phyloP scores from a whole-genome alignment of 1,284 basidiomycete species.

The Amylostereum areolatum region DNA sequence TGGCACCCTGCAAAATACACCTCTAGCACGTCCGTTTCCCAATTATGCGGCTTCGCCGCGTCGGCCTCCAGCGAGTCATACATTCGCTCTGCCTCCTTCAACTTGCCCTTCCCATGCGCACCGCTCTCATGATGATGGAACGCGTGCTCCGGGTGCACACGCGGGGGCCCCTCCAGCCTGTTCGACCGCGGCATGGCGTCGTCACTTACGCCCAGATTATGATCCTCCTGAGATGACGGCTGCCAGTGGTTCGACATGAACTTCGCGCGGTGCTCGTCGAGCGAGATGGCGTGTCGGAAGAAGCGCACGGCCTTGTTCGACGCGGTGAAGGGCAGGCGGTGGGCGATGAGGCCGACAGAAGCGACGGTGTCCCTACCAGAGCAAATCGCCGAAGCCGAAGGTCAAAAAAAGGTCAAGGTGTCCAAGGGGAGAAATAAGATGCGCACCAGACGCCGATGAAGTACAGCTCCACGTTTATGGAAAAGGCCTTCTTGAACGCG shows the following conservation, averaged over 20 bases:
- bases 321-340: conserved; percentile 45
- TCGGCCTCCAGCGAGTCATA: background rate
- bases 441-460: conserved; percentile 50
- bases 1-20: conserved; percentile 50
- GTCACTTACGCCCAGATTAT: background rate
- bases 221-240: background rate
- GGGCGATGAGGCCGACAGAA: conserved; percentile 41
- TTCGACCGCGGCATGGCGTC: background rate
- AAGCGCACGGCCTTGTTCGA: conserved; percentile 52
- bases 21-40: conserved; percentile 41
- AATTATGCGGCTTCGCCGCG: background rate
- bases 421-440: background rate
- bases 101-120: background rate
- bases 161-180: background rate
- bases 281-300: conserved; percentile 62
- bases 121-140: conserved; percentile 9
- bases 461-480: conserved; percentile 39
- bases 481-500: conserved; percentile 41
- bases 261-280: conserved; percentile 63
- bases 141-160: conserved; percentile 8
- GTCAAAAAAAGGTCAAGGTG: no score
- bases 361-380: conserved; percentile 36
- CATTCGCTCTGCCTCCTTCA: background rate
- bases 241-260: conserved; percentile 41
- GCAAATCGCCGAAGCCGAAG: background rate